A percentile compares a stretch with the other conserved stretches of the same genome.
phyloP scores from a whole-genome alignment of 495 filamentous ascomycete genomes.

The Talaromyces proteolyticus region DNA sequence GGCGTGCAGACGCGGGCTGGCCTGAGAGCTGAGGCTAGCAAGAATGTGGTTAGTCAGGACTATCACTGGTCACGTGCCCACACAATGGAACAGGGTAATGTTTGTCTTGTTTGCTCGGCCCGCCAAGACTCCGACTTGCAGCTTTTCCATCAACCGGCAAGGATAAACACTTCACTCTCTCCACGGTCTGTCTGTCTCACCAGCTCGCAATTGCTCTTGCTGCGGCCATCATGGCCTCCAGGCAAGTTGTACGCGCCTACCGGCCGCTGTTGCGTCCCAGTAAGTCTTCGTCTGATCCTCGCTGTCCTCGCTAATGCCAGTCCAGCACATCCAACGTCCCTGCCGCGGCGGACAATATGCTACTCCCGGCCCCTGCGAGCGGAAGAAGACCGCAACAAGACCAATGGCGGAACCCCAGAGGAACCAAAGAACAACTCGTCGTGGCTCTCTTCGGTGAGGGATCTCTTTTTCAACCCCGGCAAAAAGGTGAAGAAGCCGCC shows the following conservation, averaged over 20 bases:
- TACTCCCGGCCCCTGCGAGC: slow-evolving; percentile 26
- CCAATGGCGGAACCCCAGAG: slow-evolving; percentile 8
- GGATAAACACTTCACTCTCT: no score
- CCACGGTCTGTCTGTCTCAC: not conserved
- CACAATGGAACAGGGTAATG: not conserved
- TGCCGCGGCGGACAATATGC: slow-evolving; percentile 36
- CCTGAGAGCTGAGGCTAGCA: no score
- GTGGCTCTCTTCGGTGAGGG: slow-evolving; percentile 29
- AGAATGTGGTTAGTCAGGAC: not conserved
- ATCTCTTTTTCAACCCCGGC: slow-evolving; percentile 28
- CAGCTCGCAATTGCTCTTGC: not conserved
- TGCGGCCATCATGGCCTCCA: slow-evolving; percentile 26
- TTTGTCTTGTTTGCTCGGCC: slow-evolving; percentile 1
- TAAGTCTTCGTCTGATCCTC: slow-evolving; percentile 11
- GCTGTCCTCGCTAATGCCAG: not conserved
- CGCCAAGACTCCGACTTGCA: not conserved
- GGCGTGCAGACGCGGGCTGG: no score
- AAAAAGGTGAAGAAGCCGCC: no score
- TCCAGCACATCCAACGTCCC: slow-evolving; percentile 12
- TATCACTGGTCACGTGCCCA: not conserved
- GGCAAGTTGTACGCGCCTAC: slow-evolving; percentile 29
- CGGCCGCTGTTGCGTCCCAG: slow-evolving; percentile 37
- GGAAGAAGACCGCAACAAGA: slow-evolving; percentile 17
- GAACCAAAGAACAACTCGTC: slow-evolving; percentile 11
- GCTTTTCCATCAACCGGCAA: not conserved